These are phyloP conservation scores for Annulohypoxylon maeteangense DNA, from an alignment of 495 filamentous ascomycete genomes.

Conservation along the genomic window DNA sequence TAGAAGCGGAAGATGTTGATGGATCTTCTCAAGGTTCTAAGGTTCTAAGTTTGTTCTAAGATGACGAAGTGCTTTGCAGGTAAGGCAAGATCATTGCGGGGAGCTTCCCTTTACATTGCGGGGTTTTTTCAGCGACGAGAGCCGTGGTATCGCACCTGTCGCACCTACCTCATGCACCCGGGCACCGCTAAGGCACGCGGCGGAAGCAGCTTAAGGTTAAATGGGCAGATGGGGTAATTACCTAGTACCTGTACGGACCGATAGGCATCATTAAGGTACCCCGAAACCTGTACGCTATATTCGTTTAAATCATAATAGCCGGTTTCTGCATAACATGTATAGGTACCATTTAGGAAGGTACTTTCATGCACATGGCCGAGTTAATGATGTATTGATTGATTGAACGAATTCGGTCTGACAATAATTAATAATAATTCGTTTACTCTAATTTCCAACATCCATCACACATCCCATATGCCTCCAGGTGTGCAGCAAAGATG, in stretches of 20 bases:
- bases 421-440: background rate
- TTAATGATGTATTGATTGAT: background rate
- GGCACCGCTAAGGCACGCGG: constrained; percentile 15
- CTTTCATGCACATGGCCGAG: background rate
- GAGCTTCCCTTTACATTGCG: constrained; percentile 42
- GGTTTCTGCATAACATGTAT: constrained; percentile 8
- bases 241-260: constrained; percentile 33
- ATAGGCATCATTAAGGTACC: constrained; percentile 18
- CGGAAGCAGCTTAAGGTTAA: constrained; percentile 25
- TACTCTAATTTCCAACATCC: constrained; percentile 1
- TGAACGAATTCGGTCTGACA: background rate
- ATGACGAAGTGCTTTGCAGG: constrained; percentile 32
- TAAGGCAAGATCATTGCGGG: constrained; percentile 35
- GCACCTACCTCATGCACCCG: constrained; percentile 18
- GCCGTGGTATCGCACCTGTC: constrained; percentile 11
- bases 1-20: constrained; percentile 20
- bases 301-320: constrained; percentile 27
- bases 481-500: constrained; percentile 56
- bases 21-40: constrained; percentile 17
- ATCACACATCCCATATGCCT: constrained; percentile 6
- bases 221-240: constrained; percentile 40
- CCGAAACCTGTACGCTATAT: constrained; percentile 8
- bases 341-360: constrained; percentile 6
- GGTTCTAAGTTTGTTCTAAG: background rate
- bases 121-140: constrained; percentile 35